These are phyloP conservation scores for Cubamyces lactineus DNA, from an alignment of 768 basidiomycete species.

Conservation along the genomic window DNA sequence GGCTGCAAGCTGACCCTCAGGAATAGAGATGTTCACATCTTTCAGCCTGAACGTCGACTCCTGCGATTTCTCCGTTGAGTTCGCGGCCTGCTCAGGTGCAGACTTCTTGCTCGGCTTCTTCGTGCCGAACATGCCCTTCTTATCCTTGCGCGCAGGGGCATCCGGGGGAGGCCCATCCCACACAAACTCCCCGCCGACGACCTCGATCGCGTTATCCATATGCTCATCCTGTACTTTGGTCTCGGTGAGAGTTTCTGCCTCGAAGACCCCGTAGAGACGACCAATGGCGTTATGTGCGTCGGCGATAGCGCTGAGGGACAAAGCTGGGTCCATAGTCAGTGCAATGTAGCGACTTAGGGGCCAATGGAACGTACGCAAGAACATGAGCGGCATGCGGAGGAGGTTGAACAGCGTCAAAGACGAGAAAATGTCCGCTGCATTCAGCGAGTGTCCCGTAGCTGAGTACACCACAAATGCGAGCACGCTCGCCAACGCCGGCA, in stretches of 20 bases:
- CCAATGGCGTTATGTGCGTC: constrained; percentile 83
- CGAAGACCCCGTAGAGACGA: constrained; percentile 80
- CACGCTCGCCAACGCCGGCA: constrained; percentile 82
- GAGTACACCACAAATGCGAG: constrained; percentile 78
- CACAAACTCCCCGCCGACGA: constrained; percentile 67
- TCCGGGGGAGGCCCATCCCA: constrained; percentile 69
- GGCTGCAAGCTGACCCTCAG: constrained; percentile 78
- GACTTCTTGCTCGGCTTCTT: constrained; percentile 33
- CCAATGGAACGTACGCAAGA: constrained; percentile 47
- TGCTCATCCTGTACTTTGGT: constrained; percentile 55
- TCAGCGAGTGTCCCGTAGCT: constrained; percentile 64
- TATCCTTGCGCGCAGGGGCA: constrained; percentile 36
- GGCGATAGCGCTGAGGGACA: constrained; percentile 75
- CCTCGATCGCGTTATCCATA: constrained; percentile 65
- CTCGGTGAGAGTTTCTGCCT: constrained; percentile 75
- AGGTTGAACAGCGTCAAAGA: constrained; percentile 87
- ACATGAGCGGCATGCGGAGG: constrained; percentile 80
- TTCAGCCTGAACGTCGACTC: constrained; percentile 62
- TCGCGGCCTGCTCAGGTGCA: constrained; percentile 32
- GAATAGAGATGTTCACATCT: constrained; percentile 67
- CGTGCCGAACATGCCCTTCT: constrained; percentile 34
- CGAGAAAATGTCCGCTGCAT: constrained; percentile 78
- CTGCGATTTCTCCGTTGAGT: constrained; percentile 41
- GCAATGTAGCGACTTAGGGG: background rate
- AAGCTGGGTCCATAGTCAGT: constrained; percentile 43